Base-by-base conservation (phyloP, 768 basidiomycete species). In the Boletus vinaceobasis region DNA sequence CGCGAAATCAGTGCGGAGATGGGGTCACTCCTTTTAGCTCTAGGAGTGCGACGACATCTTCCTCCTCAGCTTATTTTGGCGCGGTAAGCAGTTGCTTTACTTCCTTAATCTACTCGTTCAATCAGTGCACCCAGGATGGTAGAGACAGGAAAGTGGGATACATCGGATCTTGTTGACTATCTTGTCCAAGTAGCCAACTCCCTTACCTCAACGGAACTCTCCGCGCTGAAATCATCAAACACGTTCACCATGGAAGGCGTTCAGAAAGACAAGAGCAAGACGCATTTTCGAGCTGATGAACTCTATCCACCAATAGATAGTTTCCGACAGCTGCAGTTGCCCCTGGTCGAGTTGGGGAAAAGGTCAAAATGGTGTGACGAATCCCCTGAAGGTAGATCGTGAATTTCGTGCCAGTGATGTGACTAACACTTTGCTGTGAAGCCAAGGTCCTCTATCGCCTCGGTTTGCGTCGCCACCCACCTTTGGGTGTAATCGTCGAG, bases 361-460 rank as follows among this genome's bases (percentile, higher is more conserved):
- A 73, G 81, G 50, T 72, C 69, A 1, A 90, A 86, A 67, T 97
- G 95, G 95, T 77, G 78, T 49, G 69, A 79, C 5, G 78, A 77
- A 3, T 90, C 91, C 0, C 87, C 89, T 14, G 92, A 96, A 84
- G 92, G 93, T 88, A n/a, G n/a, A n/a, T n/a, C n/a, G n/a, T n/a
- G n/a, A n/a, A n/a, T n/a, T n/a, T n/a, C n/a, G n/a, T n/a, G n/a
- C n/a, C n/a, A n/a, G n/a, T n/a, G n/a, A n/a, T n/a, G n/a, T n/a
- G n/a, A 13, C 19, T 13, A 13, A 4, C 39, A n/a, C n/a, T n/a
- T 21, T 13, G 19, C 13, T 10, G 2, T 6, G 5, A 11, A 47
- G 71, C 15, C 3, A 7, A n/a, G 63, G 83, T 97, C 56, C 69
- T 94, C 11, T 88, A 82, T 66, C 73, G 77, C 15, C 74, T 92